Evolutionary conservation across 352 stramenopile genomes (phyloP).

Genomic region (Phytophthora citrophthora): DNA sequence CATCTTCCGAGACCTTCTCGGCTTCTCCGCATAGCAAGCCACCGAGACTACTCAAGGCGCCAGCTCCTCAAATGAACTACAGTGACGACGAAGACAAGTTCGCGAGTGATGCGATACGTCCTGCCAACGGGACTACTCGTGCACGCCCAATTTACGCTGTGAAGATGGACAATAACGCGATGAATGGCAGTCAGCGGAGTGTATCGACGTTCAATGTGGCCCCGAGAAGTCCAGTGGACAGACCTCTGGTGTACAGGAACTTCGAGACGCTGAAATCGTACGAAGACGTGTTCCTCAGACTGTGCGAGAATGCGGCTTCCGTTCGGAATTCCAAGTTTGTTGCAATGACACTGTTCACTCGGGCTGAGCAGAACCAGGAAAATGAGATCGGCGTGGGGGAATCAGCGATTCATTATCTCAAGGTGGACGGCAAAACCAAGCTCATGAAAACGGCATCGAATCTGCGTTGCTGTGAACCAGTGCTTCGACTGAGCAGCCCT

Average conservation of each 20-base stretch:
- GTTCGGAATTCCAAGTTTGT: slow-evolving; percentile 60
- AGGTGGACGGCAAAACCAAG: slow-evolving; percentile 48
- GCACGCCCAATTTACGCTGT: slow-evolving; percentile 15
- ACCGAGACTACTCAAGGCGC: neutral
- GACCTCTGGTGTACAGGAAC: slow-evolving; percentile 36
- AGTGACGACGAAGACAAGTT: slow-evolving; percentile 34
- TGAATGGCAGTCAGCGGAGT: slow-evolving; percentile 36
- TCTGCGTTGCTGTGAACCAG: slow-evolving; percentile 71
- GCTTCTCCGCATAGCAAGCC: slow-evolving; percentile 8
- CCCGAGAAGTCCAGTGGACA: slow-evolving; percentile 9
- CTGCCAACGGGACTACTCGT: neutral
- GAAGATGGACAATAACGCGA: slow-evolving; percentile 21
- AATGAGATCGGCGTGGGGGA: slow-evolving; percentile 23
- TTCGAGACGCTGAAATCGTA: slow-evolving; percentile 44
- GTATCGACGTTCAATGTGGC: slow-evolving; percentile 1
- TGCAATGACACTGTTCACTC: slow-evolving; percentile 61
- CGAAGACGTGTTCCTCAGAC: slow-evolving; percentile 59
- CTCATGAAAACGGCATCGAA: slow-evolving; percentile 65
- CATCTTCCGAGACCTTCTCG: slow-evolving; percentile 26
- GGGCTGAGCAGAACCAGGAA: slow-evolving; percentile 13
- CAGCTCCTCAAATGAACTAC: slow-evolving; percentile 7
- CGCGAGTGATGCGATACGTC: neutral
- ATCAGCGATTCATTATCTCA: slow-evolving; percentile 49
- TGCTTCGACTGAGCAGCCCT: slow-evolving; percentile 50
- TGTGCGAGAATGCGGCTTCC: slow-evolving; percentile 56